Evolutionary conservation across 768 basidiomycete species (phyloP), one percentile per base, ranked within the genome.

Genomic region (Ramaria sp.): DNA sequence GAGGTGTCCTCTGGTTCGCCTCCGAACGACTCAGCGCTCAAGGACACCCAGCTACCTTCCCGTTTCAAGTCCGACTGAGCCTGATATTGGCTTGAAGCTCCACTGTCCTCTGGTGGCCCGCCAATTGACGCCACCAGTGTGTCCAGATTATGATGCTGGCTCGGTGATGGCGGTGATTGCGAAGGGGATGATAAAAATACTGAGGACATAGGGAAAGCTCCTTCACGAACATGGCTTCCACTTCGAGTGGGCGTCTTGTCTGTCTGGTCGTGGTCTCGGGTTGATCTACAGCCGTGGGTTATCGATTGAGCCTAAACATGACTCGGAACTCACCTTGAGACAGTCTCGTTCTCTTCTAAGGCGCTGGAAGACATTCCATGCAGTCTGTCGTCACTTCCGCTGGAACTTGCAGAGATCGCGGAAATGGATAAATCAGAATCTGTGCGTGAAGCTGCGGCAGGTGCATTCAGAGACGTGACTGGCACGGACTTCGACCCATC

Each of bases 201-300:
- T 53, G 69, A 66, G 42, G 74, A 79, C 0, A 79, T 79, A 51
- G 80, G 71, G 63, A 83, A 84, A 6, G 86, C 87, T 54, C 82
- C 84, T 73, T 89, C 86, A 42, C 86, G 70, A 33, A 67, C 59
- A 56, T 76, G 75, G 48, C 31, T 30, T 37, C 53, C 43, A 19
- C 17, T 53, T 19, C 45, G 37, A 15, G 43, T 51, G 7, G 33
- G 45, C 4, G 51, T 19, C 51, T 52, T 34, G 33, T 39, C 31
- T 7, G 19, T 12, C 17, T 52, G 51, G 20, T 52, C 34, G 12
- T 24, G 13, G 50, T 15, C 2, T 7, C 51, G 3, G 10, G 51
- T n/a, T 19, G 51, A 33, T 7, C 51, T 52, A 6, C n/a, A 52
- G 20, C 2, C 30, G 15, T 22, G 51, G 12, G 1, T 52, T n/a